phyloP scores from a whole-genome alignment of 164 flowering plant genomes.

The Tetrastigma voinierianum region DNA sequence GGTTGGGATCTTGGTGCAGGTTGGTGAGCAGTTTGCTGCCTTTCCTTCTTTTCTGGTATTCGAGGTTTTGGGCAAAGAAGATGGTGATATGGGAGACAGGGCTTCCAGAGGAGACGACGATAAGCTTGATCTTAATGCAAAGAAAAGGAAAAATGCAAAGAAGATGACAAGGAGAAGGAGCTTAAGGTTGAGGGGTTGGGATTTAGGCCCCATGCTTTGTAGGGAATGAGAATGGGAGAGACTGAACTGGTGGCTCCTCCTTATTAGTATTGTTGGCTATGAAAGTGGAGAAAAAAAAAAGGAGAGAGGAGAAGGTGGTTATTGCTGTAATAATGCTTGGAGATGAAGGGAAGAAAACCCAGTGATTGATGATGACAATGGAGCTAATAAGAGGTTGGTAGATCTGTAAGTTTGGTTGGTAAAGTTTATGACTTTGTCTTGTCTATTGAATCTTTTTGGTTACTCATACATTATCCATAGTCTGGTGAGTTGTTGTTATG shows the following conservation, averaged over 20 bases:
- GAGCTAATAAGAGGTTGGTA: slow-evolving; percentile 35
- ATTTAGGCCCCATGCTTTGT: slow-evolving; percentile 42
- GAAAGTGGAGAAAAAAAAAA: neutral
- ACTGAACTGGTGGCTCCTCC: neutral
- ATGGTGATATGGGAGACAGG: slow-evolving; percentile 11
- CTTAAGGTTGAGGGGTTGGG: slow-evolving; percentile 35
- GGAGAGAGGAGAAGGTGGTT: slow-evolving; percentile 8
- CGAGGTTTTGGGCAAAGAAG: slow-evolving; percentile 10
- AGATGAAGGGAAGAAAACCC: slow-evolving; percentile 34
- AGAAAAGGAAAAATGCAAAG: slow-evolving; percentile 44
- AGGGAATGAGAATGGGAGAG: neutral
- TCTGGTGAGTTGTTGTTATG: too few relatives aligned
- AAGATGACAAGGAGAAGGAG: slow-evolving; percentile 36
- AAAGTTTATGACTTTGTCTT: neutral
- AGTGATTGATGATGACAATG: slow-evolving; percentile 36
- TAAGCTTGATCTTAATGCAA: slow-evolving; percentile 42
- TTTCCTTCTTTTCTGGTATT: slow-evolving; percentile 5
- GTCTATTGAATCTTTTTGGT: neutral
- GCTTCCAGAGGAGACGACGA: slow-evolving; percentile 35
- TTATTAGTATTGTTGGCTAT: neutral
- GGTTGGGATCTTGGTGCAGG: slow-evolving; percentile 60
- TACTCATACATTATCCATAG: neutral
- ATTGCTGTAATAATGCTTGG: slow-evolving; percentile 25
- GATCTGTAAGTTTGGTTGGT: slow-evolving; percentile 21
- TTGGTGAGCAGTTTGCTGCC: slow-evolving; percentile 23